These are phyloP conservation scores for Leccinum boreale DNA, from an alignment of 768 basidiomycete species.

Conservation along the genomic window DNA sequence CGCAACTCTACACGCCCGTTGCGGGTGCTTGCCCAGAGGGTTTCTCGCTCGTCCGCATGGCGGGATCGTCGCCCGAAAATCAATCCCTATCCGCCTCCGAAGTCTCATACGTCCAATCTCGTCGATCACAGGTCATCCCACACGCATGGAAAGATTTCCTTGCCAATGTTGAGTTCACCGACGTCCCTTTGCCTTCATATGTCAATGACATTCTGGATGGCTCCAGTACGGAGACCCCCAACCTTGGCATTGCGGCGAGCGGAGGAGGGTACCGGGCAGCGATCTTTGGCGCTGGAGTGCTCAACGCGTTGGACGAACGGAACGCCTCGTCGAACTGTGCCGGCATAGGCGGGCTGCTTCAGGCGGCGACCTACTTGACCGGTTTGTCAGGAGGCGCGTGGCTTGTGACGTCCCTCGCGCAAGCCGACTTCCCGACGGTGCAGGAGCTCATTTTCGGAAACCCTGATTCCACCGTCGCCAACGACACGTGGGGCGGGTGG, in stretches of 20 bases:
- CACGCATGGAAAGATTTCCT: conserved; percentile 41
- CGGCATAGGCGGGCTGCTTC: conserved; percentile 52
- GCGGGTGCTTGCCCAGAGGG: conserved; percentile 17
- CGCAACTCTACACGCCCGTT: conserved; percentile 24
- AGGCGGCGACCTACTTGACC: conserved; percentile 49
- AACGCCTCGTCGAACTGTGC: conserved; percentile 39
- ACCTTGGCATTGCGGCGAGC: conserved; percentile 47
- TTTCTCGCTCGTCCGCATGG: conserved; percentile 30
- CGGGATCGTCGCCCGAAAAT: conserved; percentile 13
- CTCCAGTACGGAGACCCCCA: conserved; percentile 26
- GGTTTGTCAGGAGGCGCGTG: conserved; percentile 48
- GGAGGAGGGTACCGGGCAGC: conserved; percentile 61
- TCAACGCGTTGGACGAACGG: conserved; percentile 47
- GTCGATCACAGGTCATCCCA: conserved; percentile 35
- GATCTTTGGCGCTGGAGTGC: conserved; percentile 50
- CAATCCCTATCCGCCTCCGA: conserved; percentile 39
- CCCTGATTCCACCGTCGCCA: conserved; percentile 8
- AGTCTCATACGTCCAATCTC: conserved; percentile 33
- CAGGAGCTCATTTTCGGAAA: conserved; percentile 38
- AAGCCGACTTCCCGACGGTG: conserved; percentile 40
- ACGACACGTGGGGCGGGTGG: conserved; percentile 34
- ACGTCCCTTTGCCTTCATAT: conserved; percentile 32
- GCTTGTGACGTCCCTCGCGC: conserved; percentile 38
- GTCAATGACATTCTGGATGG: conserved; percentile 29
- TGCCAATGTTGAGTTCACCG: conserved; percentile 32